Conservation (phyloP, 1,284 basidiomycete species). For the Sporisorium reilianum region DNA sequence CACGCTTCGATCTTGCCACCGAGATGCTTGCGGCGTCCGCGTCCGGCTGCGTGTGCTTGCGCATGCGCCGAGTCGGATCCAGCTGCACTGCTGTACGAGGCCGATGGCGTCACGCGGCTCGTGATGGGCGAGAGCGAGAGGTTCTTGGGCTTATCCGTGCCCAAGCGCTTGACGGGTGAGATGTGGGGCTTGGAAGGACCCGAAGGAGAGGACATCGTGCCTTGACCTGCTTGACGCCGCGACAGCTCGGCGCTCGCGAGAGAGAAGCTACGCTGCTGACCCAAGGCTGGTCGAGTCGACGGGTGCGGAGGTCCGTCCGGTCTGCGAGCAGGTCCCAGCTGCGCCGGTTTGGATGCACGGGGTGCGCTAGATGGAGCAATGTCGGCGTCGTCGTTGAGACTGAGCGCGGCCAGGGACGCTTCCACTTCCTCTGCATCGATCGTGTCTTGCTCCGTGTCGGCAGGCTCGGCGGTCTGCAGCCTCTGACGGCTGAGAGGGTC, state of each 20-base stretch:
- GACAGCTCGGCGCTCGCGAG: conserved; percentile 41
- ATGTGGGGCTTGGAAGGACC: conserved; percentile 32
- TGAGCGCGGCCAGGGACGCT: conserved; percentile 37
- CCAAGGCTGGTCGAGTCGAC: conserved; percentile 22
- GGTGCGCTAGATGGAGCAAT: background rate
- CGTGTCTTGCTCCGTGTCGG: conserved; percentile 27
- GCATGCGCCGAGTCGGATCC: conserved; percentile 27
- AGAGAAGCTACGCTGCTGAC: conserved; percentile 42
- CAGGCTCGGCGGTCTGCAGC: conserved; percentile 32
- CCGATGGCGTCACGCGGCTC: conserved; percentile 42
- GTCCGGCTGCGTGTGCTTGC: conserved; percentile 38
- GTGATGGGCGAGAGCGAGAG: conserved; percentile 60
- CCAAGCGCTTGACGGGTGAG: conserved; percentile 43
- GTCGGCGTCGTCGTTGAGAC: conserved; percentile 19
- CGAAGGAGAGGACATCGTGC: conserved; percentile 20
- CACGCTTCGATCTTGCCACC: conserved; percentile 65
- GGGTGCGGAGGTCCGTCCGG: conserved; percentile 21
- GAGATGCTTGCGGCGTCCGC: conserved; percentile 52
- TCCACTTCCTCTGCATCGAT: conserved; percentile 48
- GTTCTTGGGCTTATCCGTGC: conserved; percentile 49
- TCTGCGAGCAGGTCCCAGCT: conserved; percentile 37
- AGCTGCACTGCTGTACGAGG: conserved; percentile 33
- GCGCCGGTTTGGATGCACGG: conserved; percentile 31
- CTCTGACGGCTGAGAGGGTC: conserved; percentile 45
- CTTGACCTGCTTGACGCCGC: conserved; percentile 11